Conservation (phyloP, 257 asterid species). For the Solanum chaucha region DNA sequence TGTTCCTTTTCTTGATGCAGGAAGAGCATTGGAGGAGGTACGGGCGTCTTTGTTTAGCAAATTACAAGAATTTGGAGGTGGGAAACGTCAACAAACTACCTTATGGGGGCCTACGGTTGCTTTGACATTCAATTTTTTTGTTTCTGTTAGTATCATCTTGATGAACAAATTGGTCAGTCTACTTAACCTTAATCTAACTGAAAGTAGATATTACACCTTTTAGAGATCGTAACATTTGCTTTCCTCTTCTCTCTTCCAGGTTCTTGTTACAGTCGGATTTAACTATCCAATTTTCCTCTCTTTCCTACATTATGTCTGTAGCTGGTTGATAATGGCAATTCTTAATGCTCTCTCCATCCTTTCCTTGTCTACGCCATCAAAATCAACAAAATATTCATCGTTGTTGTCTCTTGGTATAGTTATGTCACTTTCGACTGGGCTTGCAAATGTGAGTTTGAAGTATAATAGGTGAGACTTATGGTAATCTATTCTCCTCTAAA, state of each 20-base stretch:
- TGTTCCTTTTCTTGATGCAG: conserved; percentile 20
- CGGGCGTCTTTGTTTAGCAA: conserved; percentile 73
- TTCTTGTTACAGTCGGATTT: conserved; percentile 80
- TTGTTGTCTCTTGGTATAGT: conserved; percentile 87
- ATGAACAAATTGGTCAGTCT: conserved; percentile 83
- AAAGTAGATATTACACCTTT: neutral
- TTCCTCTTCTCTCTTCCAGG: conserved; percentile 35
- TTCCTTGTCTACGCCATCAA: conserved; percentile 70
- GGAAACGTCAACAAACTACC: conserved; percentile 69
- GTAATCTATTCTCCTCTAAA: neutral
- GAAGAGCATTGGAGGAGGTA: conserved; percentile 81
- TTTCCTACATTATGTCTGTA: conserved; percentile 79
- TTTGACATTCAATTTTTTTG: conserved; percentile 79
- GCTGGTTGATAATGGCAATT: conserved; percentile 90
- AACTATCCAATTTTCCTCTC: conserved; percentile 86
- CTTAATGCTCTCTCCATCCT: conserved; percentile 65
- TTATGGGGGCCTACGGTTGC: conserved; percentile 73
- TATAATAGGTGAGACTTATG: conserved; percentile 61
- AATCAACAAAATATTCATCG: conserved; percentile 62
- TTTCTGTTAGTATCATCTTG: conserved; percentile 81
- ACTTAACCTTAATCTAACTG: neutral
- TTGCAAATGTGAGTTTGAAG: conserved; percentile 95
- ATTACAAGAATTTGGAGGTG: conserved; percentile 37
- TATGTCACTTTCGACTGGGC: conserved; percentile 98
- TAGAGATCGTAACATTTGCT: neutral